Evolutionary conservation across 139 green algal species (phyloP).

Genomic region (Coelastrella sp.): DNA sequence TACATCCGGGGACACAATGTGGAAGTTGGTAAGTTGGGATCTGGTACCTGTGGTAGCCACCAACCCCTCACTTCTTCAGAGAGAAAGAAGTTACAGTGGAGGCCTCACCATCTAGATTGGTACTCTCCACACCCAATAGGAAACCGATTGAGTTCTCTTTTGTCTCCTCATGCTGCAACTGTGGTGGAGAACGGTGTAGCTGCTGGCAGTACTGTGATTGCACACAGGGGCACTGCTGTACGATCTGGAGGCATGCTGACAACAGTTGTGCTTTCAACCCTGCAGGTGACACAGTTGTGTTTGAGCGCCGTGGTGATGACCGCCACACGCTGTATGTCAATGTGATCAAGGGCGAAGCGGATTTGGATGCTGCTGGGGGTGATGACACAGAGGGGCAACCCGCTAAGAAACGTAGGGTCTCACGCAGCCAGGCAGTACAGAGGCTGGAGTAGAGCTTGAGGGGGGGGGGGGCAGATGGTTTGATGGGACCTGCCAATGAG

Average conservation of each 20-base stretch:
- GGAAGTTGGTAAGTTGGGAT: conserved; percentile 45
- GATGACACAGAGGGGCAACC: background rate
- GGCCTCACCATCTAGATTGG: background rate
- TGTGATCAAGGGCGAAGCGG: conserved; percentile 37
- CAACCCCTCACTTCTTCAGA: background rate
- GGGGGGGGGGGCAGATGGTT: background rate
- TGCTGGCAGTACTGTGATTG: background rate
- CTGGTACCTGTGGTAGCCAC: background rate
- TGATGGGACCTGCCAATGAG: too few relatives aligned
- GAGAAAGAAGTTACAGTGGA: background rate
- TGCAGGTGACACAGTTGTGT: conserved; percentile 59
- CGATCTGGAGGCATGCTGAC: background rate
- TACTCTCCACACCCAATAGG: too few relatives aligned
- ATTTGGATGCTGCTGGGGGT: background rate
- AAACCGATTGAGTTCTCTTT: too few relatives aligned
- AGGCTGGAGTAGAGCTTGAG: conserved; percentile 7
- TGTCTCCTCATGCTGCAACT: too few relatives aligned
- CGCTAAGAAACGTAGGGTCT: conserved; percentile 1
- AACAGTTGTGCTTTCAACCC: background rate
- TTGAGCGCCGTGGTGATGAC: conserved; percentile 63
- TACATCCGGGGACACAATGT: conserved; percentile 55
- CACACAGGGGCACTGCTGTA: background rate
- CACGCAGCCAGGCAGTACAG: conserved; percentile 7
- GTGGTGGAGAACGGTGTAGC: too few relatives aligned
- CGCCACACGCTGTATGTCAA: conserved; percentile 50